Evolutionary conservation across 768 basidiomycete genomes (phyloP).

Genomic region (Psilocybe subaeruginosa): DNA sequence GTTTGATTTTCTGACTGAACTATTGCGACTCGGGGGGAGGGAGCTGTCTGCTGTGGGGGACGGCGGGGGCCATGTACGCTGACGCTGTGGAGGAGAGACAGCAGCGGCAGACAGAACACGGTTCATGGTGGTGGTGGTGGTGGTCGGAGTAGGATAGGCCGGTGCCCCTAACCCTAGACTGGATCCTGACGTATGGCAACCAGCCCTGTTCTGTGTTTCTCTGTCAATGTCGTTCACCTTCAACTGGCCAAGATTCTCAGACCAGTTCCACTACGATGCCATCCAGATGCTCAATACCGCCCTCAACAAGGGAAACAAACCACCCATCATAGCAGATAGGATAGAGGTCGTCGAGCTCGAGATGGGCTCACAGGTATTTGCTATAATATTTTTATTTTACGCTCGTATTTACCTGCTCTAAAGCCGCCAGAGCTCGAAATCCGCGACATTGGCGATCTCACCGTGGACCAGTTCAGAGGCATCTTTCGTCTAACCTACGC

Average conservation of each 20-base stretch:
- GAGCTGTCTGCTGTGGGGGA: conserved; percentile 23
- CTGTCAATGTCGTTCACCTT: conserved; percentile 83
- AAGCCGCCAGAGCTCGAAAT: conserved; percentile 97
- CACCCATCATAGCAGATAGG: conserved; percentile 94
- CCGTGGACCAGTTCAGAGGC: conserved; percentile 93
- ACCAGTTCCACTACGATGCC: conserved; percentile 95
- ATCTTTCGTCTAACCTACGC: conserved; percentile 95
- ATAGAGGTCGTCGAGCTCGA: conserved; percentile 99
- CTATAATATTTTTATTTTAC: background rate
- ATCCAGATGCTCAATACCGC: conserved; percentile 97
- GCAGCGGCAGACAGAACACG: conserved; percentile 42
- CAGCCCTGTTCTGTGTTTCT: background rate
- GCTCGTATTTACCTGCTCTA: conserved; percentile 3
- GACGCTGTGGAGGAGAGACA: conserved; percentile 19
- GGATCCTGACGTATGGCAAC: background rate
- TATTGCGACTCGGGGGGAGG: conserved; percentile 32
- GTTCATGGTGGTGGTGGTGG: conserved; percentile 51
- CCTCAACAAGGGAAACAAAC: conserved; percentile 96
- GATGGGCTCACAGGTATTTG: conserved; percentile 93
- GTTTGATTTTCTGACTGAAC: conserved; percentile 15
- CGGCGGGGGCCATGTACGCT: conserved; percentile 50
- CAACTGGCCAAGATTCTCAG: conserved; percentile 96
- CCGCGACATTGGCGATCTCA: conserved; percentile 96
- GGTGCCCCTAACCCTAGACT: conserved; percentile 22
- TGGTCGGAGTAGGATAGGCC: background rate